Evolutionary conservation across 768 basidiomycete species (phyloP).

Genomic region (Lyophyllum atratum): DNA sequence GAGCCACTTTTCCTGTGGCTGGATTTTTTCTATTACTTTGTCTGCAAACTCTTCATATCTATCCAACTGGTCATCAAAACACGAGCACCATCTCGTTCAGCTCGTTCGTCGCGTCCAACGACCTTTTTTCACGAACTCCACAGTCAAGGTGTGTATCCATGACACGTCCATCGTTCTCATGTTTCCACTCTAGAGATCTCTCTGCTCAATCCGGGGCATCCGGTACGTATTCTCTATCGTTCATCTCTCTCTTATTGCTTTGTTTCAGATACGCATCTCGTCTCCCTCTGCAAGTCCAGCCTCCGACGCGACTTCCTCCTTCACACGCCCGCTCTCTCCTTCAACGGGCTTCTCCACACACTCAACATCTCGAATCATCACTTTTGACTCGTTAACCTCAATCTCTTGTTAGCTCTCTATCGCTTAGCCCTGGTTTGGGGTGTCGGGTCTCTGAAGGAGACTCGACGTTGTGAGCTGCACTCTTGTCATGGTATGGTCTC

Average conservation of each 20-base stretch:
- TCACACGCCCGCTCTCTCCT: too few species aligned
- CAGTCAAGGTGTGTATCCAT: background rate
- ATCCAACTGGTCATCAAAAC: background rate
- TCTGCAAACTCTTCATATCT: background rate
- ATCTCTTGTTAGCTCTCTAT: background rate
- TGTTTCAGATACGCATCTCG: too few species aligned
- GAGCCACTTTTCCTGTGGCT: slow-evolving; percentile 5
- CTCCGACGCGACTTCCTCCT: too few species aligned
- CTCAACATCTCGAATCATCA: too few species aligned
- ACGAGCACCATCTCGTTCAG: background rate
- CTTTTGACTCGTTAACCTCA: too few species aligned
- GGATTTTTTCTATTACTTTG: slow-evolving; percentile 1
- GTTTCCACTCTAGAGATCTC: too few species aligned
- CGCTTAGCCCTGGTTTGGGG: slow-evolving; percentile 2
- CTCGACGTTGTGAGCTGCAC: background rate
- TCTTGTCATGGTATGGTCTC: slow-evolving; percentile 4
- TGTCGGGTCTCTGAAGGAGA: slow-evolving; percentile 5
- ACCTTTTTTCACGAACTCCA: background rate
- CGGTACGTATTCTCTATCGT: too few species aligned
- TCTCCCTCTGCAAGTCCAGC: too few species aligned
- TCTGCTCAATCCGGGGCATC: too few species aligned
- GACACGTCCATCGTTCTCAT: too few species aligned
- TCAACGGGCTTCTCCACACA: too few species aligned
- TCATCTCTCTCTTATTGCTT: too few species aligned
- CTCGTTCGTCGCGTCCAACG: background rate